Conservation (phyloP, 768 basidiomycete species). For the Amanita rubescens region DNA sequence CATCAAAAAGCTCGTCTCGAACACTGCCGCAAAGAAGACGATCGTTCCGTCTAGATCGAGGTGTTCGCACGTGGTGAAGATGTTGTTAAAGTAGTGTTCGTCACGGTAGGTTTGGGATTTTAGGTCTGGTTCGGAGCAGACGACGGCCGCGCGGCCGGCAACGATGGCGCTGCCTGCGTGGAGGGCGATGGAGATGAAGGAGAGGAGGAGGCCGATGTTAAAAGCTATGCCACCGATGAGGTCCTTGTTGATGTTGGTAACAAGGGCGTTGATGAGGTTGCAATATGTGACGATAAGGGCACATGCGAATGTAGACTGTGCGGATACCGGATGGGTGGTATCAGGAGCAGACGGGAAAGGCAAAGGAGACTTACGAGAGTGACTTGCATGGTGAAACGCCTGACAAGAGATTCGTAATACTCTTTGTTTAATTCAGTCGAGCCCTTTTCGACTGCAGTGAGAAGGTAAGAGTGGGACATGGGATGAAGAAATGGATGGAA, state of each 20-base stretch:
- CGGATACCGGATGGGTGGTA: no score
- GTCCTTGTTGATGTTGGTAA: no score
- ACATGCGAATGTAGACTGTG: background rate
- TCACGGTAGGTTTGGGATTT: background rate
- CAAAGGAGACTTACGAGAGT: background rate
- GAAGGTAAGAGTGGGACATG: no score
- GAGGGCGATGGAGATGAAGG: background rate
- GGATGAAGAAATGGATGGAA: no score
- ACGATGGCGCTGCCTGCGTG: background rate
- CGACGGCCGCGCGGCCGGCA: background rate
- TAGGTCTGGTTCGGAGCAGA: background rate
- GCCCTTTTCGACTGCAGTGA: no score
- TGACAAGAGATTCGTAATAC: background rate
- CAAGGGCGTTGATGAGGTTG: background rate
- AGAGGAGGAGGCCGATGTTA: background rate
- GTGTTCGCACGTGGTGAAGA: background rate
- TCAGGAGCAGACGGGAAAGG: no score
- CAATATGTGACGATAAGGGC: background rate
- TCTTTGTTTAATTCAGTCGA: background rate
- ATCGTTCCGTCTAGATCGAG: background rate
- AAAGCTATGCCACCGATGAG: background rate
- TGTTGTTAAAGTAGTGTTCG: background rate
- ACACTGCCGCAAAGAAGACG: background rate
- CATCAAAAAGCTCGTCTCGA: background rate
- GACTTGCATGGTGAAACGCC: background rate